Evolutionary conservation across 2,329 filamentous ascomycete species (phyloP).

Genomic region (Chaetomium strumarium): DNA sequence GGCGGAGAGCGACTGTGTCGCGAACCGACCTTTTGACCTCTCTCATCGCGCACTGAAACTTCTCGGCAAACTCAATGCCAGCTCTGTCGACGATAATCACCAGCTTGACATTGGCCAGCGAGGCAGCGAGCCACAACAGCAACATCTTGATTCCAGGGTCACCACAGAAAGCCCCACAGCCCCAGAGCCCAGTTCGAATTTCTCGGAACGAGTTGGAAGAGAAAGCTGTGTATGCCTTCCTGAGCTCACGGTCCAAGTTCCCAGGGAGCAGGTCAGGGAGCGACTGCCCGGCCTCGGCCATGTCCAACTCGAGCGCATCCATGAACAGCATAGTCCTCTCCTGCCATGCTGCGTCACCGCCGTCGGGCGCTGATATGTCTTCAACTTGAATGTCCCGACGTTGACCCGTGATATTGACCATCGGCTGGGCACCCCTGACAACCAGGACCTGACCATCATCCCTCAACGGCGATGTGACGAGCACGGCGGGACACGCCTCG

Average conservation of each 20-base stretch:
- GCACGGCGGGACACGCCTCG: conserved; percentile 32
- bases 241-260: conserved; percentile 29
- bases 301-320: conserved; percentile 34
- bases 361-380: background rate
- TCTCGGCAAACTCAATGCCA: background rate
- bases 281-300: conserved; percentile 12
- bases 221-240: conserved; percentile 29
- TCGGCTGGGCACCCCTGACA: conserved; percentile 27
- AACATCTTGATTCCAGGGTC: conserved; percentile 30
- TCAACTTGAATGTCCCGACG: conserved; percentile 25
- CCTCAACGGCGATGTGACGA: conserved; percentile 29
- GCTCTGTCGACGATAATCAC: conserved; percentile 14
- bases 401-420: conserved; percentile 28
- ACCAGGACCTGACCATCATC: conserved; percentile 26
- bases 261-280: conserved; percentile 26
- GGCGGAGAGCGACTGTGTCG: background rate
- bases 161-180: conserved; percentile 33
- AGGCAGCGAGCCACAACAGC: conserved; percentile 31
- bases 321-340: conserved; percentile 32
- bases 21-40: background rate
- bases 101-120: conserved; percentile 22
- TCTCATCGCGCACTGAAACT: background rate
- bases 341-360: conserved; percentile 6
- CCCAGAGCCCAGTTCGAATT: conserved; percentile 30
- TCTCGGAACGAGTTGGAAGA: conserved; percentile 18